Conservation (phyloP, 208 protist species). For the Porcisia deanei region DNA sequence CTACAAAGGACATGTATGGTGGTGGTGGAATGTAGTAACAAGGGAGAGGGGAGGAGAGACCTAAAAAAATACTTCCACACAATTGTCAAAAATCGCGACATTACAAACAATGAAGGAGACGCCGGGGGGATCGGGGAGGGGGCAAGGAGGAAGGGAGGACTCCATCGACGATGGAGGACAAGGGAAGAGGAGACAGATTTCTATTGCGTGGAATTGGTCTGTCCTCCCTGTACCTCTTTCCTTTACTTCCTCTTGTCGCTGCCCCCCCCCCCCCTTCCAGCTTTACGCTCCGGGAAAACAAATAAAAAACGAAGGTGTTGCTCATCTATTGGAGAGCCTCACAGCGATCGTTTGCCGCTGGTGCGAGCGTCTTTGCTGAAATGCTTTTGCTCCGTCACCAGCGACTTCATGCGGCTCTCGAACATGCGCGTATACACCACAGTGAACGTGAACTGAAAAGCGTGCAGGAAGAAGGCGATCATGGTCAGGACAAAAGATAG, state of each 20-base stretch:
- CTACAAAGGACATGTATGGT: not conserved
- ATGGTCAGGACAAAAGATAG: conserved; percentile 25
- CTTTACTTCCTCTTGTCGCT: too few species aligned
- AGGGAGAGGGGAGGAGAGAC: not conserved
- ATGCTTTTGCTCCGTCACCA: conserved; percentile 34
- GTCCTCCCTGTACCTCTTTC: too few species aligned
- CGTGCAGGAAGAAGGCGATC: conserved; percentile 23
- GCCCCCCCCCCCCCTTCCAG: too few species aligned
- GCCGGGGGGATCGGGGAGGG: too few species aligned
- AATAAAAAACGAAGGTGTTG: not conserved
- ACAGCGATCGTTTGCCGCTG: not conserved
- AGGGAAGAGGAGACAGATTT: too few species aligned
- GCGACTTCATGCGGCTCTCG: conserved; percentile 23
- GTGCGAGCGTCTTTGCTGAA: not conserved
- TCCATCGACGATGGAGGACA: too few species aligned
- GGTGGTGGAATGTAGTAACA: not conserved
- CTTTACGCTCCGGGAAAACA: not conserved
- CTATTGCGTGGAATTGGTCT: too few species aligned
- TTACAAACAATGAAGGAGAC: too few species aligned
- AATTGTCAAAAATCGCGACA: too few species aligned
- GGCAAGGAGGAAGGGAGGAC: too few species aligned
- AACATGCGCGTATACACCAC: conserved; percentile 23
- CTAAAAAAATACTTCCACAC: not conserved
- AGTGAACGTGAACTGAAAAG: conserved; percentile 31
- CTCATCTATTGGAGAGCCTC: not conserved